Evolutionary conservation across 169 alveolate species (phyloP), one percentile per base, ranked within the genome.

Genomic region (Cytauxzoon felis): DNA sequence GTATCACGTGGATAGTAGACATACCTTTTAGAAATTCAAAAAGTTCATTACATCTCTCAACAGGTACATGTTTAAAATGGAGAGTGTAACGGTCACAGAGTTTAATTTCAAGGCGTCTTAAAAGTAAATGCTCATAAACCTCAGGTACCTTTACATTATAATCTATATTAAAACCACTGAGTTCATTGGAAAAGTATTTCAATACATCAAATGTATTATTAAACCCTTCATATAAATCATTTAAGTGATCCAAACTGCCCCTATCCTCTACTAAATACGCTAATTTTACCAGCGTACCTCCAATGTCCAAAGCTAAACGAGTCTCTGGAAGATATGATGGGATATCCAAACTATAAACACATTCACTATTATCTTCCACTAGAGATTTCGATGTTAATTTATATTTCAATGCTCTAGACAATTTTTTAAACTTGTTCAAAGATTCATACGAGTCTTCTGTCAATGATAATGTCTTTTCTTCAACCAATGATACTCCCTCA

Each of bases 251-350:
- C 8, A 21, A 29, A 3, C 18, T 26, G n/a, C 24, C 52, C 13
- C 38, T 16, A 23, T 29, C 19, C 1, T 24, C 4, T 9, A 47
- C 13, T 8, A n/a, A 29, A 40, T 60, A 75, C 27, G 76, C 61
- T 6, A 54, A 18, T 60, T 75, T 75, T 8, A 56, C 19, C 19
- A 75, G 68, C 3, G 80, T 75, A 0, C 85, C 85, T 16, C 85
- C 85, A 0, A 75, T 60, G 68, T 75, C 85, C 43, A 75, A 21
- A 24, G 85, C 45, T n/a, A 72, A 9, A n/a, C n/a, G n/a, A n/a
- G n/a, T n/a, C n/a, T n/a, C n/a, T n/a, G n/a, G n/a, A n/a, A n/a
- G n/a, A n/a, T n/a, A n/a, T n/a, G n/a, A n/a, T n/a, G n/a, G n/a
- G n/a, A n/a, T n/a, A n/a, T n/a, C n/a, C n/a, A n/a, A n/a, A n/a